Percentiles rank a stretch among this genome's conserved stretches.
These are phyloP conservation scores for Cryptosporidium andersoni DNA, from an alignment of 169 alveolate species.

Conservation along the genomic window DNA sequence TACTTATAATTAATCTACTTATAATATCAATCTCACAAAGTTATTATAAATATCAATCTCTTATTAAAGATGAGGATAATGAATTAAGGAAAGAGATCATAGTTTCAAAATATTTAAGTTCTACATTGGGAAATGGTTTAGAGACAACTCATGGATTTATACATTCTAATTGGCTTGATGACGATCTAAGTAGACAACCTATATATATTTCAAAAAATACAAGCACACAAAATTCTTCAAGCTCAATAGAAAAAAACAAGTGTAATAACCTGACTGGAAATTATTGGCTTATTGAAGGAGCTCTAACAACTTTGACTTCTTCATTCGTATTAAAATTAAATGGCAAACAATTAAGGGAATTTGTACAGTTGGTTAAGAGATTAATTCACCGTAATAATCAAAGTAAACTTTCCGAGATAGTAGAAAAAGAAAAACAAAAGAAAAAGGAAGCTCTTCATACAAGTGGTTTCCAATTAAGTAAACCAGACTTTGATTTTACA, in stretches of 20 bases:
- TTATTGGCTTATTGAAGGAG: neutral
- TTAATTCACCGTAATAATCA: conserved; percentile 43
- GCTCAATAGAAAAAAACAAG: conserved; percentile 2
- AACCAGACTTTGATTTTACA: too few relatives aligned
- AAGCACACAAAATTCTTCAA: neutral
- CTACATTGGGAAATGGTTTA: too few relatives aligned
- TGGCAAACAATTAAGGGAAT: conserved; percentile 22
- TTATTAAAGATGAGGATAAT: too few relatives aligned
- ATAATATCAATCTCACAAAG: too few relatives aligned
- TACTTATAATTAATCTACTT: too few relatives aligned
- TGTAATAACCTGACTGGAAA: conserved; percentile 3
- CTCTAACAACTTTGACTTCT: conserved; percentile 25
- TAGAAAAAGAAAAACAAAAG: neutral
- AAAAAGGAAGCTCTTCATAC: neutral
- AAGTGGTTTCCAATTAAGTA: too few relatives aligned
- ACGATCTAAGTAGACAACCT: too few relatives aligned
- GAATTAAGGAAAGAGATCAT: too few relatives aligned
- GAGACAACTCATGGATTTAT: too few relatives aligned
- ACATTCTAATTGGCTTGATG: too few relatives aligned
- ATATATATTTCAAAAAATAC: neutral
- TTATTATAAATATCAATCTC: too few relatives aligned
- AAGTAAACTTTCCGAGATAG: conserved; percentile 26
- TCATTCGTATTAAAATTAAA: conserved; percentile 20
- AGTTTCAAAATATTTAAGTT: too few relatives aligned
- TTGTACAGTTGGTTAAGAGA: conserved; percentile 11